These are phyloP conservation scores for Fusarium siculi DNA, from an alignment of 2,329 filamentous ascomycete genomes.

Conservation along the genomic window DNA sequence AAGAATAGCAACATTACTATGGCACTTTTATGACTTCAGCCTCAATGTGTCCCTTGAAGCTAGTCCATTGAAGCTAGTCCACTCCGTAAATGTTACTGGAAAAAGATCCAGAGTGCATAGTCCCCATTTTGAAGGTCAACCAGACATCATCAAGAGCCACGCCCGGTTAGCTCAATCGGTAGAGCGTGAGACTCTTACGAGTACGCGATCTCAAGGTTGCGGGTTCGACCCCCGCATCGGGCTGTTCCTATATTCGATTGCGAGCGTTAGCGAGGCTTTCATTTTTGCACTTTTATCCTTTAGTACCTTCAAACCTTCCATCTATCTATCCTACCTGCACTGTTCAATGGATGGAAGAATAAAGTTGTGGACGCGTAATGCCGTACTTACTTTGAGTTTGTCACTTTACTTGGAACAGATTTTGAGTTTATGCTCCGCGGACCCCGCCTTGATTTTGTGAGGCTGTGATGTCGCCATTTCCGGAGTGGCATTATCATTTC, in stretches of 20 bases:
- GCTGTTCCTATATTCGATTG: slow-evolving; percentile 50
- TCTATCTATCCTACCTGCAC: neutral
- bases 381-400: neutral
- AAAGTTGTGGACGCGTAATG: neutral
- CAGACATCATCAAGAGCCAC: slow-evolving; percentile 37
- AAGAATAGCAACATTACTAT: rapidly evolving
- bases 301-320: rapidly evolving
- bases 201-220: slow-evolving; percentile 63
- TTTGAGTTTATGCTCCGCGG: neutral
- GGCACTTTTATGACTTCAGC: rapidly evolving
- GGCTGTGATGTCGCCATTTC: neutral
- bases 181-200: slow-evolving; percentile 75
- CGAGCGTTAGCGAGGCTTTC: slow-evolving; percentile 14
- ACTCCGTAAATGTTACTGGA: rapidly evolving
- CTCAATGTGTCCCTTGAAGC: rapidly evolving
- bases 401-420: neutral
- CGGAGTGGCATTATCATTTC: neutral
- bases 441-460: neutral
- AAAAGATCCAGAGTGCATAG: rapidly evolving
- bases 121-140: rapidly evolving
- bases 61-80: no score
- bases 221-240: slow-evolving; percentile 63
- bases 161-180: slow-evolving; percentile 54
- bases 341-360: rapidly evolving
- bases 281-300: neutral